phyloP scores from a whole-genome alignment of 768 basidiomycete species.

The Lanmaoa pseudosensibilis region DNA sequence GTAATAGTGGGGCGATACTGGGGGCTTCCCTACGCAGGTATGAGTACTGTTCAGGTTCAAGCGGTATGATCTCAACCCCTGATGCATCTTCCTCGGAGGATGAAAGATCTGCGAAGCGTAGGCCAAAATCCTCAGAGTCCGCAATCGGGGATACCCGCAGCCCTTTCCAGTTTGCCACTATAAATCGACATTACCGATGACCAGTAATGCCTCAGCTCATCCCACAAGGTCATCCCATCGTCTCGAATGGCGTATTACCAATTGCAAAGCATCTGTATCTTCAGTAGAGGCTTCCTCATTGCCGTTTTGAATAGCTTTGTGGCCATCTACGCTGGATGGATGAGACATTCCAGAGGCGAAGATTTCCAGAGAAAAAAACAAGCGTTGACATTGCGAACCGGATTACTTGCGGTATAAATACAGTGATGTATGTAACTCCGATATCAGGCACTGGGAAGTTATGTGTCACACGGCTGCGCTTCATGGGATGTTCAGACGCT shows the following conservation, averaged over 20 bases:
- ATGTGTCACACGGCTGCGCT: not conserved
- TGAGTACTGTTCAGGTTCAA: slow-evolving; percentile 97
- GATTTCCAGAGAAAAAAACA: not conserved
- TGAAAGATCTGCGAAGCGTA: slow-evolving; percentile 12
- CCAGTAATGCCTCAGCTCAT: slow-evolving; percentile 34
- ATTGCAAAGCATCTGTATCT: slow-evolving; percentile 52
- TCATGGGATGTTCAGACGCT: slow-evolving; percentile 43
- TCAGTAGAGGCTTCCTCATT: slow-evolving; percentile 31
- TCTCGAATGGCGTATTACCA: slow-evolving; percentile 47
- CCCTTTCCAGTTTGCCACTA: slow-evolving; percentile 70
- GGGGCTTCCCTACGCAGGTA: slow-evolving; percentile 98
- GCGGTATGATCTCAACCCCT: slow-evolving; percentile 96
- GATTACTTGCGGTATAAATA: slow-evolving; percentile 32
- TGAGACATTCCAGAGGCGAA: slow-evolving; percentile 23
- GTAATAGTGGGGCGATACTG: slow-evolving; percentile 56
- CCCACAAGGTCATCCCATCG: slow-evolving; percentile 34
- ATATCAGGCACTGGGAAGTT: slow-evolving; percentile 7
- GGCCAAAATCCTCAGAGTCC: slow-evolving; percentile 20
- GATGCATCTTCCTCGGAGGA: slow-evolving; percentile 33
- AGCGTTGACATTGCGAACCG: not conserved
- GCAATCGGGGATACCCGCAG: slow-evolving; percentile 84
- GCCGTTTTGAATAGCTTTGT: slow-evolving; percentile 12
- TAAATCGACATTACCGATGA: slow-evolving; percentile 72
- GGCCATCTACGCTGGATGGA: slow-evolving; percentile 12
- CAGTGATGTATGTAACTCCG: slow-evolving; percentile 30